Conservation (phyloP, 768 basidiomycete species). For the Tulasnella sp. region DNA sequence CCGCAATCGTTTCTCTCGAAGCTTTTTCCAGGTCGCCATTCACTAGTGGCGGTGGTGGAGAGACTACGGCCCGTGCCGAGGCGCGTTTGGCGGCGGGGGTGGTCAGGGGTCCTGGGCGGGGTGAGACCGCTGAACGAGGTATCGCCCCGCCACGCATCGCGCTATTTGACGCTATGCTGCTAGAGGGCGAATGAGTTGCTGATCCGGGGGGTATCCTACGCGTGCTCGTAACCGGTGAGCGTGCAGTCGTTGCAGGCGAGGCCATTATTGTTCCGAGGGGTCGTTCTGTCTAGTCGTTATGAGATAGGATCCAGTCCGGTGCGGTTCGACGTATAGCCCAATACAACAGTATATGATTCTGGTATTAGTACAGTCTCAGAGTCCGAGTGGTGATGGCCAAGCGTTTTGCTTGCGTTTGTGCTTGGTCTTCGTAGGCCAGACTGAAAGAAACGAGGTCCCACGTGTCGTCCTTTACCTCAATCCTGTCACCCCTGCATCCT, state of each 20-base stretch:
- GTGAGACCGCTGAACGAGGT: slow-evolving; percentile 53
- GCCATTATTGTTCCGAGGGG: neutral
- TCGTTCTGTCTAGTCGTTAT: too few relatives aligned
- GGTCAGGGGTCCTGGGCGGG: slow-evolving; percentile 35
- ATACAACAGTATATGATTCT: too few relatives aligned
- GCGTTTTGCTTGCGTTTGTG: too few relatives aligned
- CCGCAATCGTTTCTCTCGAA: slow-evolving; percentile 39
- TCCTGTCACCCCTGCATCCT: too few relatives aligned
- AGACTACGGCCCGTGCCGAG: slow-evolving; percentile 1
- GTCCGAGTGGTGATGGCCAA: too few relatives aligned
- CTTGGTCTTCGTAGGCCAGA: too few relatives aligned
- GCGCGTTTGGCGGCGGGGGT: neutral
- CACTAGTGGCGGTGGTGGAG: neutral
- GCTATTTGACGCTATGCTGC: too few relatives aligned
- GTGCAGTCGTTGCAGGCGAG: neutral
- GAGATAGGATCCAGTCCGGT: too few relatives aligned
- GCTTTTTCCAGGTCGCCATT: neutral
- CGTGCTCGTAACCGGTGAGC: neutral
- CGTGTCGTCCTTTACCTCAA: too few relatives aligned
- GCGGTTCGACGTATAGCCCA: too few relatives aligned
- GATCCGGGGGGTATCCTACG: neutral
- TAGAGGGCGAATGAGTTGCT: neutral
- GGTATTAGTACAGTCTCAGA: too few relatives aligned
- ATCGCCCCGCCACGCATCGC: slow-evolving; percentile 25
- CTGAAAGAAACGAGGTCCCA: too few relatives aligned